Conservation (phyloP, 2,329 filamentous ascomycete genomes). For the Pseudopyrenochaeta lycopersici region DNA sequence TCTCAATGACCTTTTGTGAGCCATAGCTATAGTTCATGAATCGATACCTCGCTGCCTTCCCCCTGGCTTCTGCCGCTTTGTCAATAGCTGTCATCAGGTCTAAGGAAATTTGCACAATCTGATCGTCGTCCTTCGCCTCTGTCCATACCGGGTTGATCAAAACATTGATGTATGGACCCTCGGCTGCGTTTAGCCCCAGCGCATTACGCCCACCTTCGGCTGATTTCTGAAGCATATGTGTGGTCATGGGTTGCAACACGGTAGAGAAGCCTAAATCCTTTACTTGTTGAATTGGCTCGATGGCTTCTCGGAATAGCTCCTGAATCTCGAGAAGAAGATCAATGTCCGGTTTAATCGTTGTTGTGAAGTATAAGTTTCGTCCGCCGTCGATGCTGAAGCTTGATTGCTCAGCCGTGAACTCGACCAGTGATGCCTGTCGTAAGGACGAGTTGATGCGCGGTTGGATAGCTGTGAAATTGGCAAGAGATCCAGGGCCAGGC, state of each 20-base stretch:
- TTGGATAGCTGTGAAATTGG: neutral
- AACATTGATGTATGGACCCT: conserved; percentile 7
- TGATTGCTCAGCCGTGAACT: conserved; percentile 1
- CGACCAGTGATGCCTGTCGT: neutral
- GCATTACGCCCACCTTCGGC: conserved; percentile 2
- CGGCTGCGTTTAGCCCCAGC: neutral
- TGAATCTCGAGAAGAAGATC: neutral
- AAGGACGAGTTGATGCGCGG: neutral
- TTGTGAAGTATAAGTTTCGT: conserved; percentile 2
- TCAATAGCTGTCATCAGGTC: conserved; percentile 23
- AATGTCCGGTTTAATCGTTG: conserved; percentile 2
- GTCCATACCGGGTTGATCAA: conserved; percentile 5
- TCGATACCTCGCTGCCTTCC: conserved; percentile 5
- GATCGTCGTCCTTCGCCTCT: neutral
- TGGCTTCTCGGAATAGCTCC: neutral
- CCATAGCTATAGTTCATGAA: conserved; percentile 38
- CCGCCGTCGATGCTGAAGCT: neutral
- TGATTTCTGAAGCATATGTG: conserved; percentile 4
- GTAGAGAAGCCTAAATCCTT: conserved; percentile 7
- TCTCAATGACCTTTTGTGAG: conserved; percentile 4
- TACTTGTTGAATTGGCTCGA: neutral
- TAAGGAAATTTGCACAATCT: neutral
- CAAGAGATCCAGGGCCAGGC: neutral
- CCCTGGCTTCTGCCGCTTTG: conserved; percentile 17
- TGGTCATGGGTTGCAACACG: conserved; percentile 1